phyloP scores from a whole-genome alignment of 108 stramenopile species.

The Nitzschia sp. region DNA sequence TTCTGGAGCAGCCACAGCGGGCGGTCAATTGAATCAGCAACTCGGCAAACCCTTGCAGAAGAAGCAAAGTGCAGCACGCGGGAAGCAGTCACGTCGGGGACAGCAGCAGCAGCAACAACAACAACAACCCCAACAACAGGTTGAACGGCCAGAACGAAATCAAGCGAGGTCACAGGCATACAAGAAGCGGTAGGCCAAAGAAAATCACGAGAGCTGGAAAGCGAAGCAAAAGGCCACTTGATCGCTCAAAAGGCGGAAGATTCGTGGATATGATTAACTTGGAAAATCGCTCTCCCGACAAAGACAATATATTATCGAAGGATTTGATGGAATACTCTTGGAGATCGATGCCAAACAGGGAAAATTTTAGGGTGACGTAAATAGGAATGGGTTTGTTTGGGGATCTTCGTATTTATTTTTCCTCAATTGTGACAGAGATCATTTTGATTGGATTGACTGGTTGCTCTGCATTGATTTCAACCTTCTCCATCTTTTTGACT shows the following conservation, averaged over 20 bases:
- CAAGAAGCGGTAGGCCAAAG: slow-evolving; percentile 34
- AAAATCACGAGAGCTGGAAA: no score
- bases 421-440: slow-evolving; percentile 36
- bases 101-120: slow-evolving; percentile 37
- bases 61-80: slow-evolving; percentile 27
- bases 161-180: slow-evolving; percentile 32
- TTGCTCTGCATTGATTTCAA: slow-evolving; percentile 48
- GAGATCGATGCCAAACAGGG: no score
- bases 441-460: slow-evolving; percentile 58
- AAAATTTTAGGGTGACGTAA: no score
- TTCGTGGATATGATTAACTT: no score
- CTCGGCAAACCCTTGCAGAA: slow-evolving; percentile 18
- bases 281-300: no score
- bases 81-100: slow-evolving; percentile 28
- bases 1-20: slow-evolving; percentile 28
- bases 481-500: slow-evolving; percentile 46
- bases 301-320: no score
- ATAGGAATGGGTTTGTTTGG: background rate
- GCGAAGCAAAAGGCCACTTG: no score
- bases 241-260: no score
- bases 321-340: no score
- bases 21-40: slow-evolving; percentile 39
- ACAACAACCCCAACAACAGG: slow-evolving; percentile 33
- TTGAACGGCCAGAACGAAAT: slow-evolving; percentile 33
- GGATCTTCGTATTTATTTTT: slow-evolving; percentile 11